Evolutionary conservation across 768 basidiomycete species (phyloP).

Genomic region (Trametes meyenii): DNA sequence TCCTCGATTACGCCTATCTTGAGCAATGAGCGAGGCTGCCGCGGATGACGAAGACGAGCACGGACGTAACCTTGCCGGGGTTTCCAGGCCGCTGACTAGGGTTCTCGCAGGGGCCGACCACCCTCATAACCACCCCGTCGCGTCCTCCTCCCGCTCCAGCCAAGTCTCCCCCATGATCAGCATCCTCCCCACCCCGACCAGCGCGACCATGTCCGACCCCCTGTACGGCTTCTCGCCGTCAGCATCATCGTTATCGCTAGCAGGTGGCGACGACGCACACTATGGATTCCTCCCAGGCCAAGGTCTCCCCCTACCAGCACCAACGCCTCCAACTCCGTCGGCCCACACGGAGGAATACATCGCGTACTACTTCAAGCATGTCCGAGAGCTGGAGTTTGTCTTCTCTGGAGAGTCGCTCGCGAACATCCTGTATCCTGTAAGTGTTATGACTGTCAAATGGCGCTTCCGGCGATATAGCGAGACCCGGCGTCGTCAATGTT

Average conservation of each 20-base stretch:
- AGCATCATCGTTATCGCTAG: slow-evolving; percentile 10
- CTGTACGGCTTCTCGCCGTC: slow-evolving; percentile 17
- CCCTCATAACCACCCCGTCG: slow-evolving; percentile 17
- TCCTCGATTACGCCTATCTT: slow-evolving; percentile 11
- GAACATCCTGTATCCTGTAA: slow-evolving; percentile 66
- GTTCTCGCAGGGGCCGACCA: slow-evolving; percentile 18
- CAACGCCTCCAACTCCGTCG: slow-evolving; percentile 40
- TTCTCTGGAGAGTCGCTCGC: slow-evolving; percentile 66
- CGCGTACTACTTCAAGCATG: slow-evolving; percentile 75
- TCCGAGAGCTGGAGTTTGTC: slow-evolving; percentile 65
- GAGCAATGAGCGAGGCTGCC: slow-evolving; percentile 1
- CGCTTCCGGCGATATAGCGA: not conserved
- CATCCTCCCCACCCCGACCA: slow-evolving; percentile 38
- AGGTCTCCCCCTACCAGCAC: slow-evolving; percentile 33
- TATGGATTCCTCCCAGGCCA: slow-evolving; percentile 12
- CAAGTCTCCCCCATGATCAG: slow-evolving; percentile 32
- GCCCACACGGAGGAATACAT: slow-evolving; percentile 58
- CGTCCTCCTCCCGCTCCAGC: slow-evolving; percentile 38
- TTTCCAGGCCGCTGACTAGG: slow-evolving; percentile 15
- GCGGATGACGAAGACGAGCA: slow-evolving; percentile 15
- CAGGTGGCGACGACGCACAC: slow-evolving; percentile 15
- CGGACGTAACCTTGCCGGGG: slow-evolving; percentile 19
- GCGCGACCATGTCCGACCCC: slow-evolving; percentile 11
- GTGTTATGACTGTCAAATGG: slow-evolving; percentile 27
- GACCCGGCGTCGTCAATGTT: not conserved